Evolutionary conservation across 805 yeast species (phyloP).

Genomic region (Starmerella kuoi): DNA sequence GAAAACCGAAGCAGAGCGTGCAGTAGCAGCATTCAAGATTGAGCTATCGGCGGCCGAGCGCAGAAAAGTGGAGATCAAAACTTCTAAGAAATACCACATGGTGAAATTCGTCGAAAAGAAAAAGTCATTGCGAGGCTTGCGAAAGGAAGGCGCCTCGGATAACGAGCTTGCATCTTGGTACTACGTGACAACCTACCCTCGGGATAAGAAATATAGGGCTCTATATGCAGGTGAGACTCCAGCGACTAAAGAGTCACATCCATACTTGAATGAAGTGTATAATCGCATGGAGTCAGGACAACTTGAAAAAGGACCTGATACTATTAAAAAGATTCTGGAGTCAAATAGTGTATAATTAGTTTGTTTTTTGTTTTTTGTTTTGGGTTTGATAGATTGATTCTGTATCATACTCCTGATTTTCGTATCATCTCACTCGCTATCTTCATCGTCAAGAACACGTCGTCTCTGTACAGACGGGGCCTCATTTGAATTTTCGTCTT

Average conservation of each 20-base stretch:
- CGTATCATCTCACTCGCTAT: conserved; percentile 17
- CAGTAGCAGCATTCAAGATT: conserved; percentile 47
- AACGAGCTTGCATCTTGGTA: conserved; percentile 42
- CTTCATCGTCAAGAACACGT: conserved; percentile 20
- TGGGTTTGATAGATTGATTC: too few species aligned
- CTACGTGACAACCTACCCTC: conserved; percentile 68
- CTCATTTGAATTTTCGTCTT: neutral
- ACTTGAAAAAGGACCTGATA: conserved; percentile 46
- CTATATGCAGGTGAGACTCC: conserved; percentile 43
- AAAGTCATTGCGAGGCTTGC: conserved; percentile 65
- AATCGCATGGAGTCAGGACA: conserved; percentile 40
- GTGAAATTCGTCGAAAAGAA: conserved; percentile 82
- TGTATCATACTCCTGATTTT: too few species aligned
- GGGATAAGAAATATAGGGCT: conserved; percentile 64
- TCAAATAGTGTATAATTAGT: too few species aligned
- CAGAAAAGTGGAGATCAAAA: conserved; percentile 37
- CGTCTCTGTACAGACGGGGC: conserved; percentile 7
- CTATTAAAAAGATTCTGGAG: conserved; percentile 28
- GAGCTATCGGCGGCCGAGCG: conserved; percentile 43
- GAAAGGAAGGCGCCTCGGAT: conserved; percentile 33
- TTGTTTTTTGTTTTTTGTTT: too few species aligned
- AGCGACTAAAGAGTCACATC: conserved; percentile 32
- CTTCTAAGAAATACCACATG: conserved; percentile 75
- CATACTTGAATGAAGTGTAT: conserved; percentile 43
- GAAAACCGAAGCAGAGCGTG: conserved; percentile 44